Evolutionary conservation across 2,329 filamentous ascomycete genomes (phyloP).

Genomic region (Xylariaceae sp.): DNA sequence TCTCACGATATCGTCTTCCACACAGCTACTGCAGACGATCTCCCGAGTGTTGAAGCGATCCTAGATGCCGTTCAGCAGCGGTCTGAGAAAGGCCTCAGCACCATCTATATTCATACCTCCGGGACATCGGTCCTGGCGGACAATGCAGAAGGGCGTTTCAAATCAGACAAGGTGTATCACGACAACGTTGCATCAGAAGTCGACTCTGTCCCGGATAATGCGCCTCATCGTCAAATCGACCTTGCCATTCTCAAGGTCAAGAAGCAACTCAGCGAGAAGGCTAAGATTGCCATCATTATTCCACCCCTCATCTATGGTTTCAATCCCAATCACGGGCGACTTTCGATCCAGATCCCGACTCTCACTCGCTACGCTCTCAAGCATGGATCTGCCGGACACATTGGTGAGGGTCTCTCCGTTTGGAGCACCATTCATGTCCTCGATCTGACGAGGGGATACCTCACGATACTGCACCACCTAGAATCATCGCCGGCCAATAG

Average conservation of each 20-base stretch:
- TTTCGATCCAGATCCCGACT: slow-evolving; percentile 51
- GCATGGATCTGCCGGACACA: slow-evolving; percentile 48
- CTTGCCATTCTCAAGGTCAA: slow-evolving; percentile 44
- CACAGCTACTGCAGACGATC: slow-evolving; percentile 52
- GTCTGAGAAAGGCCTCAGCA: slow-evolving; percentile 39
- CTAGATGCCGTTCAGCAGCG: slow-evolving; percentile 46
- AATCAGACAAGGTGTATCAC: slow-evolving; percentile 44
- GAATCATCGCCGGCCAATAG: slow-evolving; percentile 36
- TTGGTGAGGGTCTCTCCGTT: slow-evolving; percentile 47
- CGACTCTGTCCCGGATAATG: slow-evolving; percentile 44
- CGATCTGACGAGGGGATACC: slow-evolving; percentile 50
- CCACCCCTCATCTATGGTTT: slow-evolving; percentile 52
- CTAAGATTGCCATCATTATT: slow-evolving; percentile 51
- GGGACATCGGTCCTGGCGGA: slow-evolving; percentile 47
- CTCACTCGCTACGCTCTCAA: slow-evolving; percentile 51
- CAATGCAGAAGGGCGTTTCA: slow-evolving; percentile 36
- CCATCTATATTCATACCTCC: slow-evolving; percentile 53
- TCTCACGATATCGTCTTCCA: slow-evolving; percentile 49
- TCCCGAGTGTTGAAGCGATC: slow-evolving; percentile 48
- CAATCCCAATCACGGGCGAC: slow-evolving; percentile 41
- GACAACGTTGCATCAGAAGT: slow-evolving; percentile 45
- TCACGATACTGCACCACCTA: slow-evolving; percentile 48
- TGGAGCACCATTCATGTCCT: slow-evolving; percentile 49
- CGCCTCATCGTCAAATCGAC: slow-evolving; percentile 50
- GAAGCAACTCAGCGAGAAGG: slow-evolving; percentile 41